Evolutionary conservation across 2,329 filamentous ascomycete genomes (phyloP), one percentile per base, ranked within the genome.

Genomic region (Leptographium radiaticola): DNA sequence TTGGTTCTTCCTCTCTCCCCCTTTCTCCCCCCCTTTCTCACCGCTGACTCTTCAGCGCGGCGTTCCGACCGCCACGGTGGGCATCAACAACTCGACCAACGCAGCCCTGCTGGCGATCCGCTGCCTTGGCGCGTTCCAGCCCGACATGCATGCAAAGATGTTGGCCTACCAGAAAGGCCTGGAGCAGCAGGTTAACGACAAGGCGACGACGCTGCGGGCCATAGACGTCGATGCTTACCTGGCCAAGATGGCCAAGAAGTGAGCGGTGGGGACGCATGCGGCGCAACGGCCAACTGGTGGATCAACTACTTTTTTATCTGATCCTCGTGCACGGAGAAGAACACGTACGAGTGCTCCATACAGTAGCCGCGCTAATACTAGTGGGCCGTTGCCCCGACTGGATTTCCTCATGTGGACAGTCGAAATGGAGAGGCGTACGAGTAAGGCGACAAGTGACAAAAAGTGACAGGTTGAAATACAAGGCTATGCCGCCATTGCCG

Each of bases 71-170:
- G 85, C 86, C 7, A 89, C 85, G 0, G 84, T 90, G 4, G 86
- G 81, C 12, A 88, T 89, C 66, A 87, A 88, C 67, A 89, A 89
- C 69, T 85, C 83, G 30, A 84, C 84, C 53, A 90, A 89, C 62
- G 86, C 86, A 6, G 59, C 58, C 1, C 52, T 61, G 31, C 46
- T 61, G 44, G 59, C 59, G 5, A 53, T 60, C n/a, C 53, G 57
- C 15, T 57, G 55, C 16, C 54, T 60, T 9, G 58, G 58, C 33
- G 49, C 57, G 11, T 56, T 69, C 38, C 77, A 82, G 55, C 66
- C 68, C 13, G 71, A 66, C 16, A 71, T 86, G 15, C 67, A 71
- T 47, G 66, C 74, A 56, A 73, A 74, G 59, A 72, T 86, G 70
- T 73, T 74, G 57, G 68, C 73, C 13, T 88, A 85, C 65, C 77